Base-by-base conservation (phyloP, 257 asterid genomes). In the Dorcoceras hygrometricum region DNA sequence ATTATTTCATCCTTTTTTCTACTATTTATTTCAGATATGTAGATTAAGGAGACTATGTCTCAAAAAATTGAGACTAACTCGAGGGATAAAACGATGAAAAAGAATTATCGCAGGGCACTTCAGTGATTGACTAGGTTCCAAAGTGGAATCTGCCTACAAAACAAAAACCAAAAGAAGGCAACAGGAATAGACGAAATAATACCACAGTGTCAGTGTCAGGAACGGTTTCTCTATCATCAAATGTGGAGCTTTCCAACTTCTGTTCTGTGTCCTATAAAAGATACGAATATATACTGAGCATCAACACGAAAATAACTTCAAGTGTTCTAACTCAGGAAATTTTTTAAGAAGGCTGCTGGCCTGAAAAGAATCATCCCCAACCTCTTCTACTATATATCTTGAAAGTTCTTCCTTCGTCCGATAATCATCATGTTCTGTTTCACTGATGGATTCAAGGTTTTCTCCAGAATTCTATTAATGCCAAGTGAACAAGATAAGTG, bases 151-250 rank as follows among this genome's bases (percentile, higher is more conserved):
- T 39, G 4, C 50, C 50, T 2, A 39, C 50, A 18, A 39, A 39
- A 3, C 50, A 39, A 39, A 31, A 39, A 39, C n/a, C 50, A 39
- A 39, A 39, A 39, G 50, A 39, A 39, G 50, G 50, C 5, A 46
- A 23, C 20, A 63, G 26, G 60, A 39, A 64, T 19, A 57, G 56
- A 66, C 63, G 56, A 71, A 70, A 16, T 23, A 32, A 27, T 77
- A 82, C 96, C 91, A 83, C 80, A 67, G 63, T 79, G 60, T 65
- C 83, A 53, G 80, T 59, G 76, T 79, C 82, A 76, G 51, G 60
- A 57, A 68, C 85, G 73, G 68, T 71, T 75, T 73, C 53, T 68
- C 66, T 77, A 71, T 76, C 82, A 68, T 16, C 69, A 36, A 39
- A 12, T 11, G 69, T 61, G 59, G 83, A 64, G 43, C 62, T 72